Percentiles rank a stretch among this genome's conserved stretches.
Conservation (phyloP, 768 basidiomycete genomes). For the Mycena albidolilacea region DNA sequence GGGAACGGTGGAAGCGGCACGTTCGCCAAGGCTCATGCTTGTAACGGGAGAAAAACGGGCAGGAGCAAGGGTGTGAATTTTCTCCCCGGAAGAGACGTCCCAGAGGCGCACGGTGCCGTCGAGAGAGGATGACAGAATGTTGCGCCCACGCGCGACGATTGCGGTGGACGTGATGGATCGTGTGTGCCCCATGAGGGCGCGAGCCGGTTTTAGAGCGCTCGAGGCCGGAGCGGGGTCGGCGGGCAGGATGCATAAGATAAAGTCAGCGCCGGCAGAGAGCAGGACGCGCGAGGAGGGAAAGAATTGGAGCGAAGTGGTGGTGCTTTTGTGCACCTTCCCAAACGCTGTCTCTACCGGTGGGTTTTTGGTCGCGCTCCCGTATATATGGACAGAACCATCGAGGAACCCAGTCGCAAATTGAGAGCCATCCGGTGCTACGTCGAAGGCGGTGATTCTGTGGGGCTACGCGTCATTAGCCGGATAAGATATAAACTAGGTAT, state of each 20-base stretch:
- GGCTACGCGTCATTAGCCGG: slow-evolving; percentile 48
- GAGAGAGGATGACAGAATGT: slow-evolving; percentile 75
- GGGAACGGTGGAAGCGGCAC: slow-evolving; percentile 41
- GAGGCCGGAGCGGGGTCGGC: slow-evolving; percentile 57
- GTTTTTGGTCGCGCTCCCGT: slow-evolving; percentile 52
- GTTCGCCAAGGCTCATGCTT: slow-evolving; percentile 61
- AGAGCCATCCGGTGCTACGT: slow-evolving; percentile 70
- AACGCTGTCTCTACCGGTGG: slow-evolving; percentile 36
- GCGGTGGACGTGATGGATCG: slow-evolving; percentile 73
- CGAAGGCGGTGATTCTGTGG: slow-evolving; percentile 74
- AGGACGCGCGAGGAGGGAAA: slow-evolving; percentile 83
- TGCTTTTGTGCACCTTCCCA: slow-evolving; percentile 61
- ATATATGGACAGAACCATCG: slow-evolving; percentile 71
- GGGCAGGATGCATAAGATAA: slow-evolving; percentile 75
- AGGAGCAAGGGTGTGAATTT: slow-evolving; percentile 61
- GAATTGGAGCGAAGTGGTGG: slow-evolving; percentile 70
- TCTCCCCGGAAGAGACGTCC: slow-evolving; percentile 73
- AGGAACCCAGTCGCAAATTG: slow-evolving; percentile 74
- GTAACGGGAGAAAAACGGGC: slow-evolving; percentile 57
- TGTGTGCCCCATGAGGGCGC: slow-evolving; percentile 77
- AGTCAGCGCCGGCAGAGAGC: slow-evolving; percentile 78
- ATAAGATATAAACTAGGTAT: neutral
- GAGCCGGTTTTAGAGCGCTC: slow-evolving; percentile 62
- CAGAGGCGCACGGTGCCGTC: slow-evolving; percentile 81
- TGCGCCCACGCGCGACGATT: slow-evolving; percentile 77